Evolutionary conservation across 148 eudicot species (phyloP), one percentile per base, ranked within the genome.

Genomic region (Vaccinium myrtillus): DNA sequence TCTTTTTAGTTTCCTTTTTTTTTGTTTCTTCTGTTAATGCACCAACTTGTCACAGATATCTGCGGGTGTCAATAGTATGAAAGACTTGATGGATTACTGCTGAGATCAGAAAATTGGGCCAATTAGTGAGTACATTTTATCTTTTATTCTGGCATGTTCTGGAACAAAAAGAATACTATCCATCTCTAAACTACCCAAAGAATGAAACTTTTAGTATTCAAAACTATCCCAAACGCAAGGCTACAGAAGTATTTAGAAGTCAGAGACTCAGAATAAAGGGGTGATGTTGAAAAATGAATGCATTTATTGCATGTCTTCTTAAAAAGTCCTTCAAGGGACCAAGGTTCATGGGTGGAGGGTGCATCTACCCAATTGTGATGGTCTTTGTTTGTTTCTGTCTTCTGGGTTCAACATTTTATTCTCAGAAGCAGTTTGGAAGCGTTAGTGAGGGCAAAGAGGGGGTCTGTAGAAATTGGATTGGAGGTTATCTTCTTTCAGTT

Each of bases 61-160:
- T n/a, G 98, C 95, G 89, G 99, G 95, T 74, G 98, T 95, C 85
- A 94, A 90, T 87, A 94, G 92, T 89, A 97, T 95, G 99, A 97
- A 94, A 81, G 98, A 97, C 85, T 90, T 95, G 83, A 91, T 94
- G 90, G 95, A 93, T 85, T 94, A 89, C 83, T 91, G 95, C 90
- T 79, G 90, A 73, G 94, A 93, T 54, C 90, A 88, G 61, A 94
- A 95, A 93, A 91, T 75, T 67, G 98, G 99, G 50, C 95, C 97
- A 9, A 92, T 93, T 83, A 98, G 98, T 95, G 91, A 91, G 21
- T 32, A 27, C 67, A 90, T 73, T 75, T 27, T 56, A 30, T 73
- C 51, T 82, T 9, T 15, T 81, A 23, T 30, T 43, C 46, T 84
- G 5, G 43, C 6, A 6, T 30, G n/a, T 50, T 23, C 25, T 69